Base-by-base conservation (phyloP, 495 filamentous ascomycete species). In the Podospora australis region DNA sequence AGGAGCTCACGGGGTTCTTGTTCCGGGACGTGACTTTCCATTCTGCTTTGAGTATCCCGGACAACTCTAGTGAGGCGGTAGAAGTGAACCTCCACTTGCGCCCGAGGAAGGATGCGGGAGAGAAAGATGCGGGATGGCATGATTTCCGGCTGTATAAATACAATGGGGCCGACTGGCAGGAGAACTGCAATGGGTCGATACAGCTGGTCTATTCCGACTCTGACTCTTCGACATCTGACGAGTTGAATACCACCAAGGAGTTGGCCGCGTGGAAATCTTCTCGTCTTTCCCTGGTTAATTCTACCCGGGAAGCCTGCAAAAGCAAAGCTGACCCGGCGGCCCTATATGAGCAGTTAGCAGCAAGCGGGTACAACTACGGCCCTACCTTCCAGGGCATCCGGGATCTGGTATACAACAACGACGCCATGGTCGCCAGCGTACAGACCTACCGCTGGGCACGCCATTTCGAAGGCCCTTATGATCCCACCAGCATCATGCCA, bases 1-100 rank as follows among this genome's bases (percentile, higher is more conserved):
- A 35, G 20, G 32, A 19, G 30, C 29, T 57, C 13, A 40, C 44
- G 11, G 29, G 41, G 16, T 53, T 50, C 26, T 6, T 30, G 26
- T 30, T 13, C 6, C 6, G 13, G 13, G 13, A 6, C 5, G 5
- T 14, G 7, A 16, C 8, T 9, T 38, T 8, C 34, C 16, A 9
- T 8, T 5, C 14, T 6, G 7, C 34, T 16, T 38, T 5, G 34
- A 8, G 6, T 5, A 8, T 38, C 34, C 34, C 23, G 41, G 17
- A n/a, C n/a, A n/a, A n/a, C n/a, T n/a, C n/a, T n/a, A n/a, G n/a
- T n/a, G 44, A 28, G 19, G 25, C 25, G 6, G 39, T 41, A n/a
- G 39, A 41, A 20, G 21, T 21, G 39, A 17, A 41, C 39, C 21
- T 41, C 39, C 39, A 20, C 22, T 20, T 41, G 39, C 14, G 39